Percentiles rank a stretch among this genome's conserved stretches.
phyloP scores from a whole-genome alignment of 331 rosid genomes.

The Quercus tomentella region DNA sequence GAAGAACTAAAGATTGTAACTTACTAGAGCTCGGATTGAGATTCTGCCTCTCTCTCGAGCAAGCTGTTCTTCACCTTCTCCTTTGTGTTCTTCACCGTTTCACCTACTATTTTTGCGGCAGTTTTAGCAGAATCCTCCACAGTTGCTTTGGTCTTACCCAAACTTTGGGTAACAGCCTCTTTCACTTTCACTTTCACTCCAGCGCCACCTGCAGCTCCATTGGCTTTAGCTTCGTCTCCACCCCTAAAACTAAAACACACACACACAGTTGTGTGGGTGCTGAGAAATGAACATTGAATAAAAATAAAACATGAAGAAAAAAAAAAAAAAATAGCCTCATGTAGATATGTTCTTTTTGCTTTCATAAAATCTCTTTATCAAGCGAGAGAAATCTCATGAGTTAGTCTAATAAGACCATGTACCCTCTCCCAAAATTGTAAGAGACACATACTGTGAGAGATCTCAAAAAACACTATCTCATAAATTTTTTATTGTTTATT shows the following conservation, averaged over 20 bases:
- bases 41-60: background rate
- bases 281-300: too few relatives aligned
- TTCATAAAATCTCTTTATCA: too few relatives aligned
- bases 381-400: too few relatives aligned
- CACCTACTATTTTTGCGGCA: slow-evolving; percentile 36
- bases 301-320: background rate
- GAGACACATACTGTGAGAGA: too few relatives aligned
- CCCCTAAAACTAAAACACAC: slow-evolving; percentile 35
- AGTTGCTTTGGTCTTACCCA: slow-evolving; percentile 27
- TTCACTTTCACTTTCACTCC: slow-evolving; percentile 42
- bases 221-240: slow-evolving; percentile 4
- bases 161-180: slow-evolving; percentile 37
- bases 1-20: too few relatives aligned
- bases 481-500: too few relatives aligned
- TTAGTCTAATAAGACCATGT: fast-evolving
- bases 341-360: too few relatives aligned
- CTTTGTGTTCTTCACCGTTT: slow-evolving; percentile 25
- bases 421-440: too few relatives aligned
- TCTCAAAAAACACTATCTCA: too few relatives aligned
- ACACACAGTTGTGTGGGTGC: background rate
- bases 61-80: slow-evolving; percentile 22
- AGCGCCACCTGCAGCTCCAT: background rate
- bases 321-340: too few relatives aligned
- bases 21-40: slow-evolving; percentile 16
- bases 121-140: slow-evolving; percentile 50